Conservation (phyloP, 2,329 filamentous ascomycete species). For the Ophiosphaerella korrae region DNA sequence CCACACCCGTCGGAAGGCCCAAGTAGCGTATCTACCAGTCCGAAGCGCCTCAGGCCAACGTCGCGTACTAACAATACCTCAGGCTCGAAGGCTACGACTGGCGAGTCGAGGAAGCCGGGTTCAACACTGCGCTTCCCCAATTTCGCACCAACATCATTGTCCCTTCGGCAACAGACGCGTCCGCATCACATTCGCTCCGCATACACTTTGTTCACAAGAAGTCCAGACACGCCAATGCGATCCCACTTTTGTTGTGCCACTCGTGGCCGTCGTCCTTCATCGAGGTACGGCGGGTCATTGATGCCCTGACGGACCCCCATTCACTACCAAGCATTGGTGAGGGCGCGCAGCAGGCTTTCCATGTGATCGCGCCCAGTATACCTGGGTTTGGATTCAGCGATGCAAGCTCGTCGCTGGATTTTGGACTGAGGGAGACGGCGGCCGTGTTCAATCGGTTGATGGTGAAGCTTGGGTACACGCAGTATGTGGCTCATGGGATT, state of each 20-base stretch:
- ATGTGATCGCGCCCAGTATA: slow-evolving; percentile 69
- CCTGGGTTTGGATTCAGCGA: slow-evolving; percentile 73
- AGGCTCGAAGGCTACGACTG: slow-evolving; percentile 70
- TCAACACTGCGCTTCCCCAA: slow-evolving; percentile 67
- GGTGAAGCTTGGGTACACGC: slow-evolving; percentile 62
- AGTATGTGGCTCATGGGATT: slow-evolving; percentile 63
- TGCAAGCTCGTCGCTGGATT: slow-evolving; percentile 57
- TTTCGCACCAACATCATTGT: slow-evolving; percentile 63
- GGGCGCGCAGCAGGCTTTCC: slow-evolving; percentile 56
- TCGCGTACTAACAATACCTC: background rate
- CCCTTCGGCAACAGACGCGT: slow-evolving; percentile 12
- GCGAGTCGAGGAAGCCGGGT: slow-evolving; percentile 62
- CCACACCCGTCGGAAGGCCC: background rate
- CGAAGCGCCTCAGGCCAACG: background rate
- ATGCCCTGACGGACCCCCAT: slow-evolving; percentile 60
- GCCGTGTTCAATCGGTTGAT: slow-evolving; percentile 64
- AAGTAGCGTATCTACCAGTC: background rate
- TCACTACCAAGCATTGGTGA: slow-evolving; percentile 39
- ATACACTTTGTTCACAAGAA: slow-evolving; percentile 69
- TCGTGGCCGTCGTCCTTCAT: slow-evolving; percentile 70
- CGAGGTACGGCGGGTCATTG: slow-evolving; percentile 62
- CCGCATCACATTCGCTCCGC: slow-evolving; percentile 49
- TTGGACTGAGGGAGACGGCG: slow-evolving; percentile 60
- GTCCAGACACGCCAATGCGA: slow-evolving; percentile 59
- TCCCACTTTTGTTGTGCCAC: slow-evolving; percentile 69